Evolutionary conservation across 1,139 yeast species (phyloP).

Genomic region (Pichia sp.): DNA sequence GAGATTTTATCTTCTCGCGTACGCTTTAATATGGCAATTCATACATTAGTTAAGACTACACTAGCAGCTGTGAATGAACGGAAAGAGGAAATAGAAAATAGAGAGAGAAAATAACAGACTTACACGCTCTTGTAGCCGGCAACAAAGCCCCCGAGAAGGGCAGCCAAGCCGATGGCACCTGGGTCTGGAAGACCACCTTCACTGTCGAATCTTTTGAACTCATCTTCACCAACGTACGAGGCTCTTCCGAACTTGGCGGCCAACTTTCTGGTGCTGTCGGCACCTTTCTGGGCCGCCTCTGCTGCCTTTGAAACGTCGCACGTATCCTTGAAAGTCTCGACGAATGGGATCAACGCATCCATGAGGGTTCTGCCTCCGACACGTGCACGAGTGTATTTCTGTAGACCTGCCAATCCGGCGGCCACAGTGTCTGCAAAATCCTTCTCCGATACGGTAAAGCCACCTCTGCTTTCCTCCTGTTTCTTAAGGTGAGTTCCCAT

Average conservation of each 20-base stretch:
- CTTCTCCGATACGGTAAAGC: constrained; percentile 34
- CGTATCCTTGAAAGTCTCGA: constrained; percentile 51
- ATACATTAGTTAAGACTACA: no score
- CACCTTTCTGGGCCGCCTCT: constrained; percentile 68
- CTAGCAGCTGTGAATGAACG: no score
- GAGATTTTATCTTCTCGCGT: no score
- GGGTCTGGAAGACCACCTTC: constrained; percentile 83
- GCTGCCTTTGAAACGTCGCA: constrained; percentile 54
- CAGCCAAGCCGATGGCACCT: constrained; percentile 82
- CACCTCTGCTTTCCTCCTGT: constrained; percentile 30
- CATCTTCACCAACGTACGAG: constrained; percentile 72
- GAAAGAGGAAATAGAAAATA: no score
- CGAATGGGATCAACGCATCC: constrained; percentile 86
- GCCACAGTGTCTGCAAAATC: constrained; percentile 43
- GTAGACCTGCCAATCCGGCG: constrained; percentile 56
- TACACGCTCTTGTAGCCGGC: constrained; percentile 8
- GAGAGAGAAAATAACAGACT: not conserved
- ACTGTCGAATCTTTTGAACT: constrained; percentile 39
- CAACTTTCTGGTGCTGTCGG: constrained; percentile 65
- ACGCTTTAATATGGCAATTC: no score
- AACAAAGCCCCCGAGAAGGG: constrained; percentile 55
- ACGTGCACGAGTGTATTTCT: constrained; percentile 83
- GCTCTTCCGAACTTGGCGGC: constrained; percentile 93
- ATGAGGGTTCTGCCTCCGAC: constrained; percentile 86
- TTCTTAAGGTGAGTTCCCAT: constrained; percentile 48